Base-by-base conservation (phyloP, 2,329 filamentous ascomycete species). In the Sporothrix brunneoviolacea region DNA sequence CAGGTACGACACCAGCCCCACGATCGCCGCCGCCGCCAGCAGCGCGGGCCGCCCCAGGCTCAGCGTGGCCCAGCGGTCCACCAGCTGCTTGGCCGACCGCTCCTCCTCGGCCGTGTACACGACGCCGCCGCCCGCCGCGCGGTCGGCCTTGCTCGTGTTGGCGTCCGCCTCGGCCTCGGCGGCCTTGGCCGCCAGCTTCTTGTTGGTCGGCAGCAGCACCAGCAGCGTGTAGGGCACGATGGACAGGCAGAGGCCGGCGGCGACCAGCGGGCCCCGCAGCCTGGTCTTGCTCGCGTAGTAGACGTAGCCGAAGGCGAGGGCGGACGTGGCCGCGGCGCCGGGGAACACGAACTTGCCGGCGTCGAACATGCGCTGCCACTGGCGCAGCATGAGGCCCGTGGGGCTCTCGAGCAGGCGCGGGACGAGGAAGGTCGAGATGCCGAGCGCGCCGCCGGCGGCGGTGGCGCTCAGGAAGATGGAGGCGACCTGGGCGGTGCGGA, bases 381-480 rank as follows among this genome's bases (percentile, higher is more conserved):
- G 79, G 35, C 68, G 68, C 28, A 76, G 73, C 54, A 81, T 72
- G 10, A 81, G 64, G 2, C 72, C 72, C 1, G 74, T 70, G 1
- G 80, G 80, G 0, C 76, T 73, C 52, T 76, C 68, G 52, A 83
- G 70, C 8, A 82, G 63, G 36, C 74, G 70, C 2, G 79, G 79
- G 2, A 77, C 59, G n/a, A 67, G 54, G 51, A 70, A 64, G 59
- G 68, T 57, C 6, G 74, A 79, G 48, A 72, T 53, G 38, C 64
- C 57, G 40, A 70, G 56, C 42, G 60, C 64, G 51, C 62, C 57
- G 44, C 71, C 72, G 8, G 65, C 60, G 3, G 74, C 59, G 49
- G 72, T 69, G 19, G 73, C 69, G 33, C 75, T 70, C 40, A 72
- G 58, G 28, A 77, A 74, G 54, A 82, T 68, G 50, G 74, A 73